A percentile compares a stretch with the other conserved stretches of the same genome.
phyloP scores from a whole-genome alignment of 371 early-diverging fungal species.

The Rhizomucor pusillus region DNA sequence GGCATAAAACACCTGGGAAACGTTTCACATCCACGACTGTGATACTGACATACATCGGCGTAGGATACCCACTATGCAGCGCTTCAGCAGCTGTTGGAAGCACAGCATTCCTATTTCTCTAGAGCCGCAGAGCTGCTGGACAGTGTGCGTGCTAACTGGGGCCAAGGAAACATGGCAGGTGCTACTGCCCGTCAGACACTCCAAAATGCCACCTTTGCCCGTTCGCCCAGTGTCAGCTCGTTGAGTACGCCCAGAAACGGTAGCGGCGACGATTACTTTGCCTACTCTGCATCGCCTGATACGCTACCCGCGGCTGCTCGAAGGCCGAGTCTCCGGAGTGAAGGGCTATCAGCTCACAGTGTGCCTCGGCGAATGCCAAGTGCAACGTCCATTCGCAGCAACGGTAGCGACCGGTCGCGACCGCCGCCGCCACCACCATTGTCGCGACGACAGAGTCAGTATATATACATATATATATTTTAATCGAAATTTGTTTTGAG shows the following conservation, averaged over 20 bases:
- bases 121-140: slow-evolving; percentile 43
- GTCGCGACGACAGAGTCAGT: slow-evolving; percentile 7
- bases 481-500: background rate
- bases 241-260: slow-evolving; percentile 5
- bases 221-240: background rate
- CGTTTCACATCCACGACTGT: background rate
- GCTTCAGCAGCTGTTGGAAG: slow-evolving; percentile 53
- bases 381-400: slow-evolving; percentile 16
- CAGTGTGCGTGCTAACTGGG: slow-evolving; percentile 19
- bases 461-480: background rate
- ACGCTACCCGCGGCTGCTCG: slow-evolving; percentile 15
- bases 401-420: slow-evolving; percentile 2
- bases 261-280: slow-evolving; percentile 14
- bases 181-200: background rate
- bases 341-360: background rate
- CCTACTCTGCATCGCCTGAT: slow-evolving; percentile 5
- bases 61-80: slow-evolving; percentile 44
- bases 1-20: too few species aligned
- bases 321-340: slow-evolving; percentile 16
- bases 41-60: background rate
- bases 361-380: slow-evolving; percentile 20
- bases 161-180: slow-evolving; percentile 3
- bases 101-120: slow-evolving; percentile 52
- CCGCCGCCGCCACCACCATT: slow-evolving; percentile 5
- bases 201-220: background rate